Evolutionary conservation across 2,329 filamentous ascomycete genomes (phyloP).

Genomic region (Oidium heveae): DNA sequence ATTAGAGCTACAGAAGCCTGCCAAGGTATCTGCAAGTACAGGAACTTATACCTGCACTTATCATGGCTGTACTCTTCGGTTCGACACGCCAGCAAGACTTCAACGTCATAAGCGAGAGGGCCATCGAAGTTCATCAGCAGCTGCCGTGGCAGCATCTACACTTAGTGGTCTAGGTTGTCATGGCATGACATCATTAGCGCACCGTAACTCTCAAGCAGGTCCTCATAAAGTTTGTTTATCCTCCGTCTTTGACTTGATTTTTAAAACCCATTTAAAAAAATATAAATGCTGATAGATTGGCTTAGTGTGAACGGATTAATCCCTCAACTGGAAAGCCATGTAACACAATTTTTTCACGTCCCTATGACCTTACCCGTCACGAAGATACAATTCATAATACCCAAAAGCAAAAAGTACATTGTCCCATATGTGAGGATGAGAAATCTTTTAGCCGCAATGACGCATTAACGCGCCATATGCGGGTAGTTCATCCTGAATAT

Average conservation of each 20-base stretch:
- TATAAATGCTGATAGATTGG: not conserved
- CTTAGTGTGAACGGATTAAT: slow-evolving; percentile 61
- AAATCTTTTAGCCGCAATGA: slow-evolving; percentile 94
- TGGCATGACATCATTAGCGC: slow-evolving; percentile 24
- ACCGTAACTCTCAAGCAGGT: slow-evolving; percentile 67
- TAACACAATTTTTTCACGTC: slow-evolving; percentile 79
- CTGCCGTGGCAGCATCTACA: slow-evolving; percentile 4
- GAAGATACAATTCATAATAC: slow-evolving; percentile 96
- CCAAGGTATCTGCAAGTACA: slow-evolving; percentile 42
- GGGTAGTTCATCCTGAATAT: slow-evolving; percentile 76
- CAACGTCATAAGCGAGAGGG: slow-evolving; percentile 93
- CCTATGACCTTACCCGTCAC: slow-evolving; percentile 88
- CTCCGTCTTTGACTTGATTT: not conserved
- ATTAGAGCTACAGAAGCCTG: slow-evolving; percentile 21
- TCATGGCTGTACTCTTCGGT: slow-evolving; percentile 67
- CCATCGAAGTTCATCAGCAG: slow-evolving; percentile 48
- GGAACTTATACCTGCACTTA: slow-evolving; percentile 95
- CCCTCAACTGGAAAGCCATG: slow-evolving; percentile 87
- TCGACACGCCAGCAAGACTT: slow-evolving; percentile 63
- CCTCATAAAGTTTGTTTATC: slow-evolving; percentile 38
- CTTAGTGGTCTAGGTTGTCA: slow-evolving; percentile 16
- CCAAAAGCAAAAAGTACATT: slow-evolving; percentile 82
- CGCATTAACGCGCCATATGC: slow-evolving; percentile 79
- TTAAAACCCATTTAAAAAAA: not conserved
- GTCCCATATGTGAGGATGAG: slow-evolving; percentile 78